Base-by-base conservation (phyloP, 2,329 filamentous ascomycete genomes). In the Penicillium hordei region DNA sequence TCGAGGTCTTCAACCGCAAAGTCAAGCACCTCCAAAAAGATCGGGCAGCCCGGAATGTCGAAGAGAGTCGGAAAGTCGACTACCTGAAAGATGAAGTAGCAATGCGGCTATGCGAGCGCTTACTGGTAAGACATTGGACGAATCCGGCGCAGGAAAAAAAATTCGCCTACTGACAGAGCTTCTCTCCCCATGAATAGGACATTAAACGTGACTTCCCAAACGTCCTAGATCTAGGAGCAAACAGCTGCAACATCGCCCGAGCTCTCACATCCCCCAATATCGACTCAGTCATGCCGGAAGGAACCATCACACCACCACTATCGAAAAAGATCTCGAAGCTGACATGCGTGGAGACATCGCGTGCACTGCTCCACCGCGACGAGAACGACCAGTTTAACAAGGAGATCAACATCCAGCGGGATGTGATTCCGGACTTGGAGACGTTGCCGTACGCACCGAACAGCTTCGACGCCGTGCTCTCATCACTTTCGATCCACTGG, bases 1-100 rank as follows among this genome's bases (percentile, higher is more conserved):
- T 95, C 66, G 89, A 97, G 66, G 90, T 99, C 74, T 99, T 99
- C 84, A 95, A 96, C 76, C 85, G 87, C 60, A 84, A 85, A 65
- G 86, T 88, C 23, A 99, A 99, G 81, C 93, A 90, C 81, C 79
- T 94, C 48, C 94, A 99, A 73, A 95, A 91, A 74, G 92, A 97
- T 75, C 86, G 93, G 60, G 89, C 92, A 1, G 93, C 90, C 0
- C 72, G 81, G 45, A 81, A 93, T 70, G 79, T 83, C 10, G 85
- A 90, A 63, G 76, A 83, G 62, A 92, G 92, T 71, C 84, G 93
- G 17, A 84, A 90, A 68, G 89, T 91, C 25, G 94, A 97, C 77
- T 97, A 97, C 71, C 80, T 99, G 55, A 92, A 93, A 72, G 92
- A 97, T 71, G 93, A 97, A 74, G 89, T 97, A 5, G 94, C 94